Conservation (phyloP, 805 yeast species). For the Spathaspora gorwiae region DNA sequence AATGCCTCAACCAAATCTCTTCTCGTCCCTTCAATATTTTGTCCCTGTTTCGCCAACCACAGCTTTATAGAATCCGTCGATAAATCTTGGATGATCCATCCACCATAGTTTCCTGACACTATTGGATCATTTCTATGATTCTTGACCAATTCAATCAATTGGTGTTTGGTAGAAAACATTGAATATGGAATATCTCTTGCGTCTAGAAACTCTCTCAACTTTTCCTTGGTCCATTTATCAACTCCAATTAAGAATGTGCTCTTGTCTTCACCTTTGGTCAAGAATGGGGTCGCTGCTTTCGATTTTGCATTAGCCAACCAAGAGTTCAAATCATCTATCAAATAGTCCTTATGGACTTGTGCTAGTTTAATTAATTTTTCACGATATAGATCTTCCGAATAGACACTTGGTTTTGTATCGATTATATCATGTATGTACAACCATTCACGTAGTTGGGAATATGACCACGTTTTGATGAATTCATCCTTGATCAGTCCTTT, state of each 20-base stretch:
- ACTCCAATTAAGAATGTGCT: conserved; percentile 44
- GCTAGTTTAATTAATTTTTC: conserved; percentile 34
- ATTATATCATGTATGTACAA: conserved; percentile 36
- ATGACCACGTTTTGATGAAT: conserved; percentile 49
- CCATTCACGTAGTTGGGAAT: conserved; percentile 54
- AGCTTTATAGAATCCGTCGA: conserved; percentile 32
- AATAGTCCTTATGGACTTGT: conserved; percentile 23
- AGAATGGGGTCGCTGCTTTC: conserved; percentile 26
- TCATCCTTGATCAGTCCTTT: conserved; percentile 38
- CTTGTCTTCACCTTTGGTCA: conserved; percentile 25
- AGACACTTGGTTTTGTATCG: conserved; percentile 26
- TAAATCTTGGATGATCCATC: conserved; percentile 26
- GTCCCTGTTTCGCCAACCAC: conserved; percentile 36
- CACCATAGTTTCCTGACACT: conserved; percentile 17
- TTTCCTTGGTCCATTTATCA: conserved; percentile 44
- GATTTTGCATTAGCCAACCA: conserved; percentile 25
- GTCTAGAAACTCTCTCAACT: conserved; percentile 37
- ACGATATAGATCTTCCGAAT: conserved; percentile 27
- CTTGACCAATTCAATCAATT: conserved; percentile 37
- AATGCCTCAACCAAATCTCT: conserved; percentile 16
- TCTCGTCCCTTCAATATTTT: conserved; percentile 18
- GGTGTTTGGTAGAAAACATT: conserved; percentile 33
- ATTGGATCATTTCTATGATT: conserved; percentile 33
- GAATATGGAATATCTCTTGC: conserved; percentile 38
- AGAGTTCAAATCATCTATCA: conserved; percentile 36